Conservation (phyloP, 805 yeast species). For the Pichia exigua region DNA sequence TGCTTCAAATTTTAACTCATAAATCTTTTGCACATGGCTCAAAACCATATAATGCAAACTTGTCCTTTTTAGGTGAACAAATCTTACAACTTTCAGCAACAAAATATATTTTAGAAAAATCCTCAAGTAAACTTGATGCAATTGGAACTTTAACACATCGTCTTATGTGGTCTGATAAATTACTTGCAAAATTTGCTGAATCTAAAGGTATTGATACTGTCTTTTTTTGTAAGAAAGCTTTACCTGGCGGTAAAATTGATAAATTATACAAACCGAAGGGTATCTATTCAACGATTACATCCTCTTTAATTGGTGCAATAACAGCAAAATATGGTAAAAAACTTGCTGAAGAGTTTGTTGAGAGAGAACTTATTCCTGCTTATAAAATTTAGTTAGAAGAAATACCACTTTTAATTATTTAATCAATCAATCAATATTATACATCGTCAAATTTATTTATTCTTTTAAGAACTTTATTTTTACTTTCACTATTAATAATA, state of each 20-base stretch:
- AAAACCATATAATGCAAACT: conserved; percentile 82
- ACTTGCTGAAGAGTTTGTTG: conserved; percentile 51
- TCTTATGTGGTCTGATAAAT: conserved; percentile 41
- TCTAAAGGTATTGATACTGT: conserved; percentile 39
- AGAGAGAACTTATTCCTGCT: conserved; percentile 34
- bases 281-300: conserved; percentile 25
- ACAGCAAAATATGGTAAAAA: conserved; percentile 52
- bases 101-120: conserved; percentile 31
- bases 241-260: conserved; percentile 28
- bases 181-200: conserved; percentile 47
- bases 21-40: conserved; percentile 91
- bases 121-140: conserved; percentile 20
- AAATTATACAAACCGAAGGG: conserved; percentile 21
- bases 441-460: not conserved
- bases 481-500: not conserved
- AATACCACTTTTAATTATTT: no score
- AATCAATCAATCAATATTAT: not conserved
- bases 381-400: conserved; percentile 5
- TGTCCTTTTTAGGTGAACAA: conserved; percentile 65
- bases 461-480: not conserved
- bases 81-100: conserved; percentile 44
- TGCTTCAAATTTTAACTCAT: conserved; percentile 83
- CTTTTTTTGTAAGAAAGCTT: conserved; percentile 56
- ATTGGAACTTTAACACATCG: conserved; percentile 52
- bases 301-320: conserved; percentile 63